Percentiles rank a stretch among this genome's conserved stretches.
Conservation (phyloP, 805 yeast genomes). For the Diddensiella transvaalensis region DNA sequence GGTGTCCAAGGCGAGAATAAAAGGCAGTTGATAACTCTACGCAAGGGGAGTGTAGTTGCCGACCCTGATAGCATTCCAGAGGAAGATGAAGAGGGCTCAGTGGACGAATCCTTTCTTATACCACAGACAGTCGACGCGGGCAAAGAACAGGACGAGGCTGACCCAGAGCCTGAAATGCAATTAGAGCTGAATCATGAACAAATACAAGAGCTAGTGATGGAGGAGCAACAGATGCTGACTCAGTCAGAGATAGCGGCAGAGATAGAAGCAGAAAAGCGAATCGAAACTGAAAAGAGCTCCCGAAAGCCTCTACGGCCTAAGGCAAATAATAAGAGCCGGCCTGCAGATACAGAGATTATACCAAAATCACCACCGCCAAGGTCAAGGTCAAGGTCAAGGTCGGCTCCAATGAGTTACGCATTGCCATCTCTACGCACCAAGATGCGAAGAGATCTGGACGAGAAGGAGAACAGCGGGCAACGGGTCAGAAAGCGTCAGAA, state of each 20-base stretch:
- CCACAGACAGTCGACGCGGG: background rate
- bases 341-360: background rate
- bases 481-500: background rate
- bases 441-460: conserved; percentile 57
- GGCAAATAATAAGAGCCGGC: background rate
- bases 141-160: conserved; percentile 1
- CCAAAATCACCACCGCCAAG: conserved; percentile 2
- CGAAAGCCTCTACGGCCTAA: background rate
- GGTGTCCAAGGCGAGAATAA: background rate
- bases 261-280: background rate
- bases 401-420: conserved; percentile 28
- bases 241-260: background rate
- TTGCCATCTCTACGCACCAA: conserved; percentile 64
- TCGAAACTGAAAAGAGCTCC: background rate
- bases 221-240: background rate
- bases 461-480: conserved; percentile 16
- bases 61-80: conserved; percentile 11
- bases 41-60: background rate
- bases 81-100: conserved; percentile 12
- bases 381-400: background rate
- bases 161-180: conserved; percentile 4
- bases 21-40: background rate
- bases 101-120: background rate
- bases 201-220: background rate
- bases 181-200: background rate